Percentiles rank a stretch among this genome's conserved stretches.
phyloP scores from a whole-genome alignment of 768 basidiomycete genomes.

The Leucocoprinus leucothites region DNA sequence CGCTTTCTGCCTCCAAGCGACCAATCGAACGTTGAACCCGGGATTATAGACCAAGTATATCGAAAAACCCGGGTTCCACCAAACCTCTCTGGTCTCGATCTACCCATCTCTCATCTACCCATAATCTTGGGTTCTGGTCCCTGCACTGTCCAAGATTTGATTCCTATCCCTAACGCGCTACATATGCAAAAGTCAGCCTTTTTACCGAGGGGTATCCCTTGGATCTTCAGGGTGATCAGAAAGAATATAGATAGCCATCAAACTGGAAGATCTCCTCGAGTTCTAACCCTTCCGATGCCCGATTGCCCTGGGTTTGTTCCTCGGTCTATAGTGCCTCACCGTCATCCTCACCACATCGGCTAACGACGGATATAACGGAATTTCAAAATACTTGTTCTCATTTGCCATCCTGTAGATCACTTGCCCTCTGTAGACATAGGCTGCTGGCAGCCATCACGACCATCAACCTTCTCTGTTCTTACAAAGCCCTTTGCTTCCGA shows the following conservation, averaged over 20 bases:
- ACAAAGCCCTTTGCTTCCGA: not conserved
- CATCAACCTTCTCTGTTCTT: not conserved
- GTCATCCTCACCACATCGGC: not conserved
- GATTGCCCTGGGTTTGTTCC: constrained; percentile 1
- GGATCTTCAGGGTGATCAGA: constrained; percentile 4
- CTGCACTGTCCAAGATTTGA: not conserved
- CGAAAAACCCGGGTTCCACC: constrained; percentile 7
- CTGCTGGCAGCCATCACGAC: not conserved
- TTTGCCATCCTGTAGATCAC: too few relatives aligned
- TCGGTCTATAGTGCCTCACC: not conserved
- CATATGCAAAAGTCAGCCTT: not conserved
- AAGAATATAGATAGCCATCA: not conserved
- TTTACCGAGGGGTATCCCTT: constrained; percentile 1
- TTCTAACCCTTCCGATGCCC: not conserved
- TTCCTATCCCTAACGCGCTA: too few relatives aligned
- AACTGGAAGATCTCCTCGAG: too few relatives aligned
- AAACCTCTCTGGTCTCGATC: not conserved
- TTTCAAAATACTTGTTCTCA: not conserved
- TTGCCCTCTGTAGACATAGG: too few relatives aligned
- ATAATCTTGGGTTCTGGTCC: not conserved
- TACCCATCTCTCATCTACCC: not conserved
- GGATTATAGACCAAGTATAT: constrained; percentile 7
- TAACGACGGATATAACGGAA: constrained; percentile 10
- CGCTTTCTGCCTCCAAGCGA: not conserved
- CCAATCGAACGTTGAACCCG: constrained; percentile 11